These are phyloP conservation scores for Globisporangium cylindrosporum DNA, from an alignment of 352 stramenopile genomes.

Conservation along the genomic window DNA sequence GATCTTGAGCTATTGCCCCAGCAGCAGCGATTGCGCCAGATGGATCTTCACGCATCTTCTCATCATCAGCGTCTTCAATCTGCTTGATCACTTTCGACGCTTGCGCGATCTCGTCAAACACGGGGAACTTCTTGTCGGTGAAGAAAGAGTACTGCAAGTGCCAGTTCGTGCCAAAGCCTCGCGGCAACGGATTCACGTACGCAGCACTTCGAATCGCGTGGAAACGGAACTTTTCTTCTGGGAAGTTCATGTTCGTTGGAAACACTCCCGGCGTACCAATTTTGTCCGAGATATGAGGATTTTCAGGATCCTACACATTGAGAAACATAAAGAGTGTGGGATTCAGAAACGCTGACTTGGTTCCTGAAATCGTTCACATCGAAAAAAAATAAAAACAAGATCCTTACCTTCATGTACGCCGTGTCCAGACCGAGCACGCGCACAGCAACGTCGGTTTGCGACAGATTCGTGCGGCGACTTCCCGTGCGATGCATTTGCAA, in stretches of 20 bases:
- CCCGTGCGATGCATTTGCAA: constrained; percentile 73
- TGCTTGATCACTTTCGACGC: constrained; percentile 49
- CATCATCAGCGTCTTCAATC: constrained; percentile 21
- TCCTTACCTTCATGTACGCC: constrained; percentile 67
- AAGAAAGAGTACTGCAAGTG: constrained; percentile 86
- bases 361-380: background rate
- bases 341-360: background rate
- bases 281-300: constrained; percentile 70
- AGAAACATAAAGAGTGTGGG: background rate
- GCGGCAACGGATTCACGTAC: constrained; percentile 74
- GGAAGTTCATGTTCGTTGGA: constrained; percentile 66
- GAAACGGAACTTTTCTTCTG: constrained; percentile 80
- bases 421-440: constrained; percentile 65
- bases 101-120: constrained; percentile 68
- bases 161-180: constrained; percentile 79
- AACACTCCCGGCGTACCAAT: constrained; percentile 68
- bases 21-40: background rate
- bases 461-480: constrained; percentile 40
- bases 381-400: background rate
- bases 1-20: constrained; percentile 26
- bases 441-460: constrained; percentile 44
- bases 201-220: constrained; percentile 67
- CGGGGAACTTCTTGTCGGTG: constrained; percentile 66
- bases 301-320: constrained; percentile 47
- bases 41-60: background rate